A percentile compares a stretch with the other conserved stretches of the same genome.
These are phyloP conservation scores for Bocquillonia castaneifolia DNA, from an alignment of 441 rosid genomes.

Conservation along the genomic window DNA sequence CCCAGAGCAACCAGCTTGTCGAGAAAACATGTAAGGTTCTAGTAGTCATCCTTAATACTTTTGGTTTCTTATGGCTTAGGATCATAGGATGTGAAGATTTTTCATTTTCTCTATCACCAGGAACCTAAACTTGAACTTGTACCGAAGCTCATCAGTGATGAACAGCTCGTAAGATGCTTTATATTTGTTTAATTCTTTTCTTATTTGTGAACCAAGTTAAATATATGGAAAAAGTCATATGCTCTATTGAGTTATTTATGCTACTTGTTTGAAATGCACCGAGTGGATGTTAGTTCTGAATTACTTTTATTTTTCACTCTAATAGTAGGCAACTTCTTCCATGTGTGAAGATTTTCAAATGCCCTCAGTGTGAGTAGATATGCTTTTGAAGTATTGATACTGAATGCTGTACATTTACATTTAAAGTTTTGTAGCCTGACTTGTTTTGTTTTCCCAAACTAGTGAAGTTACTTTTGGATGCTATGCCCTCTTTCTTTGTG, in stretches of 20 bases:
- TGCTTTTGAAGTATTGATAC: constrained; percentile 6
- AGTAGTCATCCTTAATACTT: not conserved
- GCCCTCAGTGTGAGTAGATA: constrained; percentile 55
- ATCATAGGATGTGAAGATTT: constrained; percentile 21
- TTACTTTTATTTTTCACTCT: not conserved
- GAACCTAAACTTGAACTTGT: constrained; percentile 79
- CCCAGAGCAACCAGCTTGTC: constrained; percentile 57
- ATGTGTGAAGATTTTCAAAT: constrained; percentile 51
- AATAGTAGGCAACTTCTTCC: constrained; percentile 47
- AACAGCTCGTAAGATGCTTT: constrained; percentile 46
- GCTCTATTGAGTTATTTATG: not conserved
- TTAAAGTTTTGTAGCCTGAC: not conserved
- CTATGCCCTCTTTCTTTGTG: constrained; percentile 1
- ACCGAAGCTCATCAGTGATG: constrained; percentile 41
- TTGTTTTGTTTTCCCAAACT: not conserved
- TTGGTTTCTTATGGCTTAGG: constrained; percentile 15
- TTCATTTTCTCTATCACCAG: constrained; percentile 32
- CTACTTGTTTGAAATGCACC: not conserved
- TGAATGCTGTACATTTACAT: not conserved
- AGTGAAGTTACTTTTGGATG: not conserved
- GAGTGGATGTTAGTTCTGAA: not conserved
- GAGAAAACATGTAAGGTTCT: constrained; percentile 46
- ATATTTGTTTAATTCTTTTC: not conserved
- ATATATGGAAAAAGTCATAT: not conserved
- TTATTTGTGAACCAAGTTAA: not conserved